phyloP scores from a whole-genome alignment of 352 stramenopile genomes.

The Phytophthora capsici region DNA sequence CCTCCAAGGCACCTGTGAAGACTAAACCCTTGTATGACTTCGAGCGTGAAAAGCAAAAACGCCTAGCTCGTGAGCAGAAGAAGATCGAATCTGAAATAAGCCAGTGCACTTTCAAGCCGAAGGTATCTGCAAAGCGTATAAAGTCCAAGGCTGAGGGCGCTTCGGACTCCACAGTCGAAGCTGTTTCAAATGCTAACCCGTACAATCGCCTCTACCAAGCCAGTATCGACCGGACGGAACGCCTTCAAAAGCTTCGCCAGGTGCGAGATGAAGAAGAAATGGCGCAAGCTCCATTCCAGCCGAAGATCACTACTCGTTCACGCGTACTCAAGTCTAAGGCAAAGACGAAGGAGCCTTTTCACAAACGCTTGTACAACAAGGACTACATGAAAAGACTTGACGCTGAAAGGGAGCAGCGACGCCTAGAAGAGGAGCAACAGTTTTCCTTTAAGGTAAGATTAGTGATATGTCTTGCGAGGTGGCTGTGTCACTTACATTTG shows the following conservation, averaged over 20 bases:
- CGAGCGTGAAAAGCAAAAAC: slow-evolving; percentile 75
- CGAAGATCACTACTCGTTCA: slow-evolving; percentile 47
- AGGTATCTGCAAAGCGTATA: slow-evolving; percentile 54
- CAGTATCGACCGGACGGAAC: slow-evolving; percentile 61
- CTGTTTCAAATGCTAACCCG: slow-evolving; percentile 35
- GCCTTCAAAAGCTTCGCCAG: slow-evolving; percentile 70
- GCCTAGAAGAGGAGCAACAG: slow-evolving; percentile 71
- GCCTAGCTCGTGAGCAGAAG: slow-evolving; percentile 71
- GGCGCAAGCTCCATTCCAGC: slow-evolving; percentile 65
- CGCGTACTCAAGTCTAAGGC: slow-evolving; percentile 31
- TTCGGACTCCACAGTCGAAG: background rate
- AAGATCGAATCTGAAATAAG: slow-evolving; percentile 70
- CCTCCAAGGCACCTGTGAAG: slow-evolving; percentile 62
- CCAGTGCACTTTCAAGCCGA: slow-evolving; percentile 76
- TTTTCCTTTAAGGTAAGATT: slow-evolving; percentile 78
- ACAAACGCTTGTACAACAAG: slow-evolving; percentile 82
- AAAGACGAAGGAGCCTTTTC: slow-evolving; percentile 65
- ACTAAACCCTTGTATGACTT: slow-evolving; percentile 71
- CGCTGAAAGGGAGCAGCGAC: slow-evolving; percentile 73
- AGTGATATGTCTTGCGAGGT: background rate
- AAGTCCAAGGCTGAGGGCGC: slow-evolving; percentile 38
- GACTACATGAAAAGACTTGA: slow-evolving; percentile 73
- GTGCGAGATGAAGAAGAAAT: slow-evolving; percentile 72
- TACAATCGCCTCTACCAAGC: slow-evolving; percentile 81
- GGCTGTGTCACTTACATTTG: slow-evolving; percentile 9